Evolutionary conservation across 257 asterid genomes (phyloP).

Genomic region (Salvia miltiorrhiza): DNA sequence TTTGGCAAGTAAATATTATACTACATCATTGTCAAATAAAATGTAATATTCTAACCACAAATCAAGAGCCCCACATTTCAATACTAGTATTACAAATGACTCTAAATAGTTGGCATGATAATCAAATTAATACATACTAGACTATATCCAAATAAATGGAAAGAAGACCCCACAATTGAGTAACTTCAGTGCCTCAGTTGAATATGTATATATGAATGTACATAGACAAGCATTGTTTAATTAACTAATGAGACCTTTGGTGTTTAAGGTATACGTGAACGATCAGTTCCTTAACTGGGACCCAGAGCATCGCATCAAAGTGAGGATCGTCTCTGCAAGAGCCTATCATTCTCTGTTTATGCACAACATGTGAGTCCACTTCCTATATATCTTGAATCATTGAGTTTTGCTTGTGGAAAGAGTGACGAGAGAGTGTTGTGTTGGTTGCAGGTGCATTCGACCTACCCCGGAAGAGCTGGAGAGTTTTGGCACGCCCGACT

Average conservation of each 20-base stretch:
- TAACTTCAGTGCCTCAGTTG: too few species aligned
- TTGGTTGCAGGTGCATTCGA: slow-evolving; percentile 81
- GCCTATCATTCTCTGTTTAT: slow-evolving; percentile 95
- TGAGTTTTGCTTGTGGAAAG: neutral
- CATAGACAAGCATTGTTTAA: too few species aligned
- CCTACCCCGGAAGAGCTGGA: slow-evolving; percentile 89
- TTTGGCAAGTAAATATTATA: neutral
- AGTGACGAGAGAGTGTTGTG: neutral
- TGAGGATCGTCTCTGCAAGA: slow-evolving; percentile 90
- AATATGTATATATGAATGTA: too few species aligned
- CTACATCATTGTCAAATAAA: neutral
- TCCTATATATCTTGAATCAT: neutral
- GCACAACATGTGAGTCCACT: slow-evolving; percentile 79
- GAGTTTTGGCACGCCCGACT: slow-evolving; percentile 88
- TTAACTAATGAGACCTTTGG: neutral
- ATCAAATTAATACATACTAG: too few species aligned
- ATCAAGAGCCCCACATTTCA: neutral
- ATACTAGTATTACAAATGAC: too few species aligned
- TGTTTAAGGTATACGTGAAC: slow-evolving; percentile 69
- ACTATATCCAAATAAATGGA: too few species aligned
- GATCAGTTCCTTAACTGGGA: slow-evolving; percentile 98
- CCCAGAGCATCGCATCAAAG: slow-evolving; percentile 81
- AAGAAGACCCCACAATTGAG: too few species aligned
- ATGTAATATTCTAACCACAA: neutral
- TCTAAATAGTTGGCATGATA: too few species aligned